A percentile compares a stretch with the other conserved stretches of the same genome.
Evolutionary conservation across 179 eudicot species (phyloP).

Genomic region (Spinacia oleracea): DNA sequence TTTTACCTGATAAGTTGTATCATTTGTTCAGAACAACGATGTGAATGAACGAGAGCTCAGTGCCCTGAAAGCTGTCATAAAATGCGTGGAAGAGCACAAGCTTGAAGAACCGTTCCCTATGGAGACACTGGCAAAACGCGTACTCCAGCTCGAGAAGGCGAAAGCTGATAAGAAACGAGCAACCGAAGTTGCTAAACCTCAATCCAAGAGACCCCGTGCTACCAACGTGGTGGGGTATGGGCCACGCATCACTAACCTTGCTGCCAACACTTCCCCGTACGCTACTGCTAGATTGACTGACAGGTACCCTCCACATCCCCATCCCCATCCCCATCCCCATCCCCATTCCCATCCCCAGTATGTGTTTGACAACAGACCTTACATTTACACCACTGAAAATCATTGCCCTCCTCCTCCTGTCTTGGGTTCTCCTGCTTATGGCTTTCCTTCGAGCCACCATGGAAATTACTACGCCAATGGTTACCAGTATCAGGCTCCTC

Average conservation of each 20-base stretch:
- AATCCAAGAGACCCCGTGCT: conserved; percentile 90
- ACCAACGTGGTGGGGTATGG: conserved; percentile 48
- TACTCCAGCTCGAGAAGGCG: conserved; percentile 80
- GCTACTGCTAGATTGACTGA: conserved; percentile 58
- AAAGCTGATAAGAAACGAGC: conserved; percentile 95
- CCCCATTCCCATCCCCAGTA: no score
- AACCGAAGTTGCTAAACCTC: conserved; percentile 86
- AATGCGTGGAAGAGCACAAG: conserved; percentile 92
- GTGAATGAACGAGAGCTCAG: conserved; percentile 79
- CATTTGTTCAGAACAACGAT: conserved; percentile 50
- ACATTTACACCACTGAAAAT: conserved; percentile 63
- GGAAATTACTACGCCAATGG: conserved; percentile 82
- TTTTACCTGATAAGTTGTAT: conserved; percentile 1
- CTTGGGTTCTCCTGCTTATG: conserved; percentile 61
- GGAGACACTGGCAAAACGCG: conserved; percentile 72
- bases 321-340: no score
- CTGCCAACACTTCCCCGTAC: conserved; percentile 60
- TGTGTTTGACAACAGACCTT: conserved; percentile 78
- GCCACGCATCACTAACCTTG: conserved; percentile 52
- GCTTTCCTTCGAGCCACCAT: conserved; percentile 58
- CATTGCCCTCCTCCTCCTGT: conserved; percentile 60
- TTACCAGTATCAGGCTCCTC: conserved; percentile 80
- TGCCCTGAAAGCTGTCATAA: conserved; percentile 82
- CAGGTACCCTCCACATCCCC: conserved; percentile 81
- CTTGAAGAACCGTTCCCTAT: conserved; percentile 72